Conservation (phyloP, 495 filamentous ascomycete genomes). For the Penicillium bovifimosum region DNA sequence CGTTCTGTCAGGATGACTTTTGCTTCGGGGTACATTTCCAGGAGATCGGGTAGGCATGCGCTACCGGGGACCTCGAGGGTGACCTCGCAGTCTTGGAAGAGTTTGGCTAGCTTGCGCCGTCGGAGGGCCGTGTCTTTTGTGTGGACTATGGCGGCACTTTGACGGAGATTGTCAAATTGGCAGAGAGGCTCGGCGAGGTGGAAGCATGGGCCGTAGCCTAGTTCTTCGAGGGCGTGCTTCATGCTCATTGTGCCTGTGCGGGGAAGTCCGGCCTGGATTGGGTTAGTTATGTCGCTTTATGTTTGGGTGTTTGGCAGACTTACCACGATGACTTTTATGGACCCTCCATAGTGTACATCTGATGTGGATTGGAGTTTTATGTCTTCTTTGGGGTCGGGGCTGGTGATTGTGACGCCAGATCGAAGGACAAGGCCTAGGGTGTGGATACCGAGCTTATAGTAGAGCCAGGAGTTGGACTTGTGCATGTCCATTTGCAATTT, state of each 20-base stretch:
- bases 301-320: neutral
- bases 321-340: conserved; percentile 1
- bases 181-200: conserved; percentile 25
- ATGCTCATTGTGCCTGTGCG: conserved; percentile 48
- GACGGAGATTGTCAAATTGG: conserved; percentile 54
- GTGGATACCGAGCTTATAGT: neutral
- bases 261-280: conserved; percentile 46
- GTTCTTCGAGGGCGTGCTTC: conserved; percentile 38
- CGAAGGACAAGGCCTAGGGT: neutral
- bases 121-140: neutral
- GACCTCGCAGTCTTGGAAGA: conserved; percentile 50
- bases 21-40: conserved; percentile 26
- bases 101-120: conserved; percentile 55
- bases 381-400: conserved; percentile 1
- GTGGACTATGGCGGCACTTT: conserved; percentile 47
- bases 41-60: conserved; percentile 24
- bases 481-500: conserved; percentile 4
- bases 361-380: conserved; percentile 14
- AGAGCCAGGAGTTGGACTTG: conserved; percentile 3
- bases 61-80: conserved; percentile 26
- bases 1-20: conserved; percentile 28
- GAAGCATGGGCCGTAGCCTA: conserved; percentile 33
- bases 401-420: conserved; percentile 1
- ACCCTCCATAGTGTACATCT: conserved; percentile 1
- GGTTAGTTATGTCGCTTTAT: neutral